Base-by-base conservation (phyloP, 2,329 filamentous ascomycete species). In the Phialocephala subalpina region DNA sequence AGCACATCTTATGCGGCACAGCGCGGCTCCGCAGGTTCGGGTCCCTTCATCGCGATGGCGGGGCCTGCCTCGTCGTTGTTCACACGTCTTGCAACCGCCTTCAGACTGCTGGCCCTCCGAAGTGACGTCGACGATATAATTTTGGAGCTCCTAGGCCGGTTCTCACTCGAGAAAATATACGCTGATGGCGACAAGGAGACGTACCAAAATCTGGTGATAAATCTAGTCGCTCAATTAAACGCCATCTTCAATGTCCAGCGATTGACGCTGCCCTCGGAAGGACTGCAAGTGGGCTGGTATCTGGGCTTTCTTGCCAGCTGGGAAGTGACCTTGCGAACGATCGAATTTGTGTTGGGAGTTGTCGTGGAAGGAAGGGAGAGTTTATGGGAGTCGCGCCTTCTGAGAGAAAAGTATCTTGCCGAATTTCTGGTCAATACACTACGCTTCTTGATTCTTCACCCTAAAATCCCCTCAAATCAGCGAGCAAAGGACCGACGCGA, bases 81-180 rank as follows among this genome's bases (percentile, higher is more conserved):
- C 69, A 61, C 73, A 57, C 76, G 77, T 45, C 74, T 80, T 57
- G 73, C 73, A 16, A 78, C 77, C 67, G 73, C 76, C 14, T 80
- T 77, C 75, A 74, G 77, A 57, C 70, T 76, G 22, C 71, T 81
- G 29, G 73, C 76, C 5, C 77, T 81, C 22, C 77, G 80, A 40
- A 78, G 77, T 67, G 79, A 81, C 65, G 70, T 80, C 64, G 79
- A 81, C 68, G 77, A 78, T 70, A 78, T 81, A 57, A 75, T 81
- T 45, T 65, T 80, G 12, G 79, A 81, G 70, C 71, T 80, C n/a
- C 73, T 81, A 9, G 80, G 80, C 29, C 73, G 75, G n/a, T 81
- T 81, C 68, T 79, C 79, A 9, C 72, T 81, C 20, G 80, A 81
- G 63, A 80, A 76, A 67, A 77, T 81, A 40, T 80, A 81, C 64